phyloP scores from a whole-genome alignment of 768 basidiomycete species.

The Trametes punicea region DNA sequence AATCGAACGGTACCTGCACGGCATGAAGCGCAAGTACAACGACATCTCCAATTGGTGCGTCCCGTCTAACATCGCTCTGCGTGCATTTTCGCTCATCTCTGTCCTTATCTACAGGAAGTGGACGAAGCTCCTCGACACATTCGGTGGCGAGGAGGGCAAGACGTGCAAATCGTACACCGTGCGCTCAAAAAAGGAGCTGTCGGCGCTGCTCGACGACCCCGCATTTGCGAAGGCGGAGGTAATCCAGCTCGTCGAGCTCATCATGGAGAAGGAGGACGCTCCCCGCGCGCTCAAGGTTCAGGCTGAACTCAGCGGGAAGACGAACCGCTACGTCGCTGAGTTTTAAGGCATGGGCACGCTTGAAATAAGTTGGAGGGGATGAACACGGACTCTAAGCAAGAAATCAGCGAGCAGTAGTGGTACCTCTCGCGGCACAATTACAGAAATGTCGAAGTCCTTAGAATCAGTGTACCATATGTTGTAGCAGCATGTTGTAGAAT shows the following conservation, averaged over 20 bases:
- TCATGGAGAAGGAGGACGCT: conserved; percentile 72
- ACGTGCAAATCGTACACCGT: conserved; percentile 64
- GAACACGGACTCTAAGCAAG: not conserved
- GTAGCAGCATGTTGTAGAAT: not conserved
- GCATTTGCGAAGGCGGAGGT: conserved; percentile 60
- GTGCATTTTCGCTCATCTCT: not conserved
- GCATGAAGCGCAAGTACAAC: conserved; percentile 73
- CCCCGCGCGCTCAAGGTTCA: conserved; percentile 59
- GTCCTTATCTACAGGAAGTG: conserved; percentile 54
- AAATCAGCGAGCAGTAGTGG: no score
- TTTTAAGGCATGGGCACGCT: not conserved
- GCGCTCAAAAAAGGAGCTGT: conserved; percentile 62
- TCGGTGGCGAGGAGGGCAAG: conserved; percentile 52
- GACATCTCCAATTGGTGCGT: conserved; percentile 72
- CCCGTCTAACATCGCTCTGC: not conserved
- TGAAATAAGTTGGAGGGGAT: not conserved
- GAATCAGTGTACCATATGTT: not conserved
- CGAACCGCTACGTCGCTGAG: conserved; percentile 40
- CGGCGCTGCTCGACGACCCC: conserved; percentile 58
- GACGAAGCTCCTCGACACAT: conserved; percentile 56
- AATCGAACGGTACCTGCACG: conserved; percentile 80
- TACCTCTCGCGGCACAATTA: no score
- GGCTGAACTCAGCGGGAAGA: conserved; percentile 51
- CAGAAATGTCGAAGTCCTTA: not conserved
- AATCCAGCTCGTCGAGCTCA: conserved; percentile 78